Percentiles rank a stretch among this genome's conserved stretches.
Evolutionary conservation across 1,284 basidiomycete species (phyloP).

Genomic region (Ceratobasidium papillatum): DNA sequence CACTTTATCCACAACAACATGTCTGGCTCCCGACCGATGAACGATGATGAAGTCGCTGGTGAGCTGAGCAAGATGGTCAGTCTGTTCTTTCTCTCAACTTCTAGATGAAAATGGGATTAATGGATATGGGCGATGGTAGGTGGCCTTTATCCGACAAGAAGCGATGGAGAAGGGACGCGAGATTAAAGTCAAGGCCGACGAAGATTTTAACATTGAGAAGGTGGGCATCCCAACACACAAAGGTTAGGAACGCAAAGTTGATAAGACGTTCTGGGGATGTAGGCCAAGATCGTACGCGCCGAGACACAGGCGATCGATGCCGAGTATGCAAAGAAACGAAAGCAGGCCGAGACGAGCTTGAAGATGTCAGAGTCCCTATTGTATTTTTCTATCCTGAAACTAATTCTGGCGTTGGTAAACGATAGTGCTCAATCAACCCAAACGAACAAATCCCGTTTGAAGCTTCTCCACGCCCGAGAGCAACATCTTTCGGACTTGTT

Average conservation of each 20-base stretch:
- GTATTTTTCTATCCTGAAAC: not conserved
- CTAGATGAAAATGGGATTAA: slow-evolving; percentile 14
- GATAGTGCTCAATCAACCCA: slow-evolving; percentile 93
- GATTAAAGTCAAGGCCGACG: slow-evolving; percentile 94
- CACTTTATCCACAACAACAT: slow-evolving; percentile 56
- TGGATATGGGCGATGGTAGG: slow-evolving; percentile 58
- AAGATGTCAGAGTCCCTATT: slow-evolving; percentile 79
- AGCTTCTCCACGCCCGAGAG: slow-evolving; percentile 90
- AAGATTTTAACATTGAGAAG: slow-evolving; percentile 98
- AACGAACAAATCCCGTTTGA: slow-evolving; percentile 95
- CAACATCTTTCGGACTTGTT: slow-evolving; percentile 94
- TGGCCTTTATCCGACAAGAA: slow-evolving; percentile 96
- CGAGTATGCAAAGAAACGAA: slow-evolving; percentile 92
- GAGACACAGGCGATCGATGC: slow-evolving; percentile 92
- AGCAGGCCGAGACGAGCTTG: slow-evolving; percentile 89
- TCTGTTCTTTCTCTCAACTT: no score
- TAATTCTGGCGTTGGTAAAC: not conserved
- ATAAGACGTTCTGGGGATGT: slow-evolving; percentile 13
- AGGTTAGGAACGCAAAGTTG: not conserved
- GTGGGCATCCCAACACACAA: slow-evolving; percentile 54
- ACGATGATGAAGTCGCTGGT: slow-evolving; percentile 94
- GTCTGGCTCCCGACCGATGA: slow-evolving; percentile 67
- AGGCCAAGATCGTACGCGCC: slow-evolving; percentile 96
- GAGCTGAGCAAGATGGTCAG: slow-evolving; percentile 99
- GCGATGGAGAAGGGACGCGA: slow-evolving; percentile 96